A percentile compares a stretch with the other conserved stretches of the same genome.
Evolutionary conservation across 1,284 basidiomycete species (phyloP).

Genomic region (Pyrrhoderma noxium): DNA sequence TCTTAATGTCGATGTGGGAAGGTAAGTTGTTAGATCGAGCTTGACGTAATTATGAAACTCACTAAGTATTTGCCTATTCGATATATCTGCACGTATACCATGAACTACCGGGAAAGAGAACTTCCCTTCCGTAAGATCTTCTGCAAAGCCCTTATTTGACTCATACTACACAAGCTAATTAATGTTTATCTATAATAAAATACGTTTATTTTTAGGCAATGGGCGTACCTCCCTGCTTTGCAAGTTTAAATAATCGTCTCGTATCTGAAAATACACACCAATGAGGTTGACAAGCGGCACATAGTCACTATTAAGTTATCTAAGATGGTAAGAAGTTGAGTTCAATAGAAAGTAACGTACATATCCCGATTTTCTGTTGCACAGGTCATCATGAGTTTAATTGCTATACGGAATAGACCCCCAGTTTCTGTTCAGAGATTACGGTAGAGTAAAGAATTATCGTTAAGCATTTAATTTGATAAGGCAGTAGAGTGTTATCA

Average conservation of each 20-base stretch:
- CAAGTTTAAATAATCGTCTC: conserved; percentile 97
- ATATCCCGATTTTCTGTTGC: conserved; percentile 52
- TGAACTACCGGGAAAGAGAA: conserved; percentile 95
- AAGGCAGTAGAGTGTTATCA: neutral
- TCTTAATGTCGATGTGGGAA: conserved; percentile 38
- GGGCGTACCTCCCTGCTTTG: conserved; percentile 74
- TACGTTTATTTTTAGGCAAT: no score
- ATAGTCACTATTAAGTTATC: conserved; percentile 55
- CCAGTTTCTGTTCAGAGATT: conserved; percentile 91
- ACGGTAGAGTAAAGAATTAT: neutral
- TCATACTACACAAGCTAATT: conserved; percentile 66
- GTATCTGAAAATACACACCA: conserved; percentile 92
- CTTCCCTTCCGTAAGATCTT: conserved; percentile 94
- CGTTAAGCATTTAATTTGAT: neutral
- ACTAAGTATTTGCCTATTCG: conserved; percentile 80
- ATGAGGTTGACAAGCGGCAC: conserved; percentile 92
- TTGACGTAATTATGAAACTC: conserved; percentile 23
- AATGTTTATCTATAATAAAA: no score
- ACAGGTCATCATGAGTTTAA: conserved; percentile 96
- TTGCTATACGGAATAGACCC: conserved; percentile 85
- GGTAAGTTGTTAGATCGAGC: neutral
- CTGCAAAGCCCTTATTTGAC: conserved; percentile 89
- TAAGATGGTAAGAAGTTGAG: neutral
- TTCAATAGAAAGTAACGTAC: conserved; percentile 40
- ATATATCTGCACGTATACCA: conserved; percentile 67